Base-by-base conservation (phyloP, 2,329 filamentous ascomycete genomes). In the Phyllosticta capitalensis region DNA sequence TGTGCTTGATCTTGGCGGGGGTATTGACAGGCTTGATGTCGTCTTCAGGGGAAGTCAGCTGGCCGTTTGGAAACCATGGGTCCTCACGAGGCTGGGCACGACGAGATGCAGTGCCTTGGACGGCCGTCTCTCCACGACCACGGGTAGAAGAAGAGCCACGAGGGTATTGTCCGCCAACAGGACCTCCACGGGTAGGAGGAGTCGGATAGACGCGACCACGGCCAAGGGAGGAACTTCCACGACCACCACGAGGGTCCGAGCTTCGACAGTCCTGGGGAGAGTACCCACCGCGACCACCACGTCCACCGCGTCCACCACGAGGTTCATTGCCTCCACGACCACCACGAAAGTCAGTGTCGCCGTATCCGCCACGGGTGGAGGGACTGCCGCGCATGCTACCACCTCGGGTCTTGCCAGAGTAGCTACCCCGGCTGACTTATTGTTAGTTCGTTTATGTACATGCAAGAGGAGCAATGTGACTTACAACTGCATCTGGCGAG, bases 401-500 rank as follows among this genome's bases (percentile, higher is more conserved):
- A n/a, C 48, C 24, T 26, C 19, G 19, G 24, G 22, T 21, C 24
- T 50, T 54, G 24, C 22, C 22, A 2, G 17, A 20, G 38, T 59
- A 59, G 12, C 22, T 20, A 14, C 56, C 56, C 22, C 54, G 48
- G 51, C 55, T 56, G n/a, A 10, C 19, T 22, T 20, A 33, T 33
- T 10, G 26, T 56, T 24, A 56, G 55, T 22, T n/a, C 2, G 19
- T 3, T 38, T 2, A 14, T 14, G 9, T 52, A n/a, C 2, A 33
- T 12, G 10, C 5, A 21, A 17, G 5, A 10, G 20, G 7, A 17
- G n/a, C 21, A 19, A 22, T 1, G 19, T 9, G 17, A 9, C 55
- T 51, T 24, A 56, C 55, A 59, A 59, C 14, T 45, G 33, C n/a
- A 59, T n/a, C 6, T 51, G 38, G 14, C 24, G 48, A n/a, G 56